Evolutionary conservation across 2,329 filamentous ascomycete species (phyloP), one percentile per base, ranked within the genome.

Genomic region (Thielaviopsis punctulata): DNA sequence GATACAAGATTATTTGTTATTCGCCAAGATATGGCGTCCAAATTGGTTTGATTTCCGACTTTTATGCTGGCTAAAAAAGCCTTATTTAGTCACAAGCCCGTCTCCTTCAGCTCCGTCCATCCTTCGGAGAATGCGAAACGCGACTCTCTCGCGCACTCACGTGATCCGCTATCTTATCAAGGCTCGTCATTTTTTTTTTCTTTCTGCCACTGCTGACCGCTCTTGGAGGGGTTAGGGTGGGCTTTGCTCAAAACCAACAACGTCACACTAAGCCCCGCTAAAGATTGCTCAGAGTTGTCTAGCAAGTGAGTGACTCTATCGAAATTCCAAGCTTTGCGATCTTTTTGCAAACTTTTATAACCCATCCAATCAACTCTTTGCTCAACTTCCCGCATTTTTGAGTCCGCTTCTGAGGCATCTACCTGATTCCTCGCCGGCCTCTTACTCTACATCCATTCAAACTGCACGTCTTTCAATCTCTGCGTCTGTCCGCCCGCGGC

Each of bases 351-450:
- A 23, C 15, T 10, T n/a, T n/a, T n/a, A n/a, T n/a, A n/a, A n/a
- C n/a, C n/a, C n/a, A n/a, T n/a, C n/a, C n/a, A n/a, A n/a, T n/a
- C n/a, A n/a, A n/a, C n/a, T n/a, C n/a, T n/a, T n/a, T n/a, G n/a
- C n/a, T n/a, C n/a, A n/a, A n/a, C n/a, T n/a, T n/a, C n/a, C 15
- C 19, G 36, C 13, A 6, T 30, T 43, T 30, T 15, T 36, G 51
- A 49, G 51, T 45, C 51, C 46, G 45, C 47, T 41, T 21, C 12
- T 30, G 51, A 52, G 45, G 54, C 55, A 50, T 57, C 64, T 70
- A 67, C 57, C 68, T 74, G 69, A 69, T 52, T 44, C 19, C n/a
- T 43, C 70, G 57, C 64, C 66, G 61, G 68, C 75, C 53, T 68
- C 62, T 56, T 60, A 62, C 44, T 51, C 62, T 43, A 19, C 41